Percentiles rank a stretch among this genome's conserved stretches.
Conservation (phyloP, 352 stramenopile genomes). For the Aphanomyces stellatus region DNA sequence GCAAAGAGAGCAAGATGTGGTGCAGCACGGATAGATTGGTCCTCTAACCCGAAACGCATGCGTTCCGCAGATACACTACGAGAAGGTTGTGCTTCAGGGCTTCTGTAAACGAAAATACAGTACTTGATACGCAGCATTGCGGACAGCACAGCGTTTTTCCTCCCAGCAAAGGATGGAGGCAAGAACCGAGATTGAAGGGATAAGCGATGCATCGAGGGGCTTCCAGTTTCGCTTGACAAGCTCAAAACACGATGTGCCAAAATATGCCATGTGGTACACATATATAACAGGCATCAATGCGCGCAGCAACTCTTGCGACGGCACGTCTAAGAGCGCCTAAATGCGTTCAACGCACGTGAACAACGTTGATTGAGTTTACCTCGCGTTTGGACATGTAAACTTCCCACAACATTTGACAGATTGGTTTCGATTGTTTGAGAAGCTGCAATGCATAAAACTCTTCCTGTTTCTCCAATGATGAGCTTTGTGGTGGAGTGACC, state of each 20-base stretch:
- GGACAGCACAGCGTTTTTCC: not conserved
- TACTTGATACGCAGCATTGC: not conserved
- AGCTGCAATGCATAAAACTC: not conserved
- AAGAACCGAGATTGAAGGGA: not conserved
- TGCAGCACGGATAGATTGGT: not conserved
- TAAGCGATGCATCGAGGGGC: not conserved
- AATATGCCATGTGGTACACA: slow-evolving; percentile 9
- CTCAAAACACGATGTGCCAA: slow-evolving; percentile 5
- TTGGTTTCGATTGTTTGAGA: not conserved
- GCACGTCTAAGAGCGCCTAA: not conserved
- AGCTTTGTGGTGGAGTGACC: not conserved
- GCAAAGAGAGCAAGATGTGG: not conserved
- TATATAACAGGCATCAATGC: not conserved
- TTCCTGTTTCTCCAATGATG: not conserved
- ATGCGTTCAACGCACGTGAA: not conserved
- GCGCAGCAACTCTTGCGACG: not conserved
- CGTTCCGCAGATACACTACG: not conserved
- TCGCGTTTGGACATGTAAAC: not conserved
- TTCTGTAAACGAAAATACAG: not conserved
- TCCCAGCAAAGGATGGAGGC: slow-evolving; percentile 1
- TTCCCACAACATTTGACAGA: slow-evolving; percentile 4
- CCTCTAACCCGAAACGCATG: not conserved
- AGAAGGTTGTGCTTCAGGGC: not conserved
- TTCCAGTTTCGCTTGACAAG: slow-evolving; percentile 4
- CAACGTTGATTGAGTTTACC: not conserved